Conservation (phyloP, 2,329 filamentous ascomycete species). For the Eurotiales sp. region DNA sequence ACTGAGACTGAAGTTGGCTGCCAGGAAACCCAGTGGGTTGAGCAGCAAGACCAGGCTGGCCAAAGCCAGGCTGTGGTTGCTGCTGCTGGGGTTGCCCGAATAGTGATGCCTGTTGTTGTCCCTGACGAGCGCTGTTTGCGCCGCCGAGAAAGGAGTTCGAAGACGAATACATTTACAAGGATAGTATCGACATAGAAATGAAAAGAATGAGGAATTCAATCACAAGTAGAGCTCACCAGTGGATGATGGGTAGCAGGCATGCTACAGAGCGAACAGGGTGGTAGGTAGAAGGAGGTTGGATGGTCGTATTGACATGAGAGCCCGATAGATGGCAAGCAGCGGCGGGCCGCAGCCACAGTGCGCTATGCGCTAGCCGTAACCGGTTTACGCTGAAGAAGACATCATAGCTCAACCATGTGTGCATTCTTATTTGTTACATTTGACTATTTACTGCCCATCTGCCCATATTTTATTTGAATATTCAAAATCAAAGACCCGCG, state of each 20-base stretch:
- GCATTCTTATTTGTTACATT: too few species aligned
- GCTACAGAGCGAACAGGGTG: constrained; percentile 1
- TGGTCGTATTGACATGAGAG: background rate
- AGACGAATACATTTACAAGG: constrained; percentile 74
- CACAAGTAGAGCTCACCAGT: background rate
- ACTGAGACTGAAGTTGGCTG: constrained; percentile 60
- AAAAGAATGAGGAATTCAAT: background rate
- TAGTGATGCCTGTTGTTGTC: constrained; percentile 45
- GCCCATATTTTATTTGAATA: too few species aligned
- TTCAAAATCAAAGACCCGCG: too few species aligned
- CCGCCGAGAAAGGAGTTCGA: constrained; percentile 82
- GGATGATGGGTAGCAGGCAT: constrained; percentile 4
- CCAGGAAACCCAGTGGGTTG: constrained; percentile 55
- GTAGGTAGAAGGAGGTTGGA: background rate
- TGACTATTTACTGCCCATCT: too few species aligned
- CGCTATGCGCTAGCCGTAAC: constrained; percentile 7
- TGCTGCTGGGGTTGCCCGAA: constrained; percentile 50
- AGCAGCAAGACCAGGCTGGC: constrained; percentile 50
- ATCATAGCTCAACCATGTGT: background rate
- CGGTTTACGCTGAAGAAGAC: background rate
- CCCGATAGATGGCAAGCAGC: background rate
- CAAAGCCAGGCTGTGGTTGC: constrained; percentile 39
- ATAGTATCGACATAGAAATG: constrained; percentile 16
- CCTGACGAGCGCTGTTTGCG: constrained; percentile 67
- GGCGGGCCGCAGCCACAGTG: background rate